Evolutionary conservation across 495 filamentous ascomycete species (phyloP).

Genomic region (Trypethelium eluteriae): DNA sequence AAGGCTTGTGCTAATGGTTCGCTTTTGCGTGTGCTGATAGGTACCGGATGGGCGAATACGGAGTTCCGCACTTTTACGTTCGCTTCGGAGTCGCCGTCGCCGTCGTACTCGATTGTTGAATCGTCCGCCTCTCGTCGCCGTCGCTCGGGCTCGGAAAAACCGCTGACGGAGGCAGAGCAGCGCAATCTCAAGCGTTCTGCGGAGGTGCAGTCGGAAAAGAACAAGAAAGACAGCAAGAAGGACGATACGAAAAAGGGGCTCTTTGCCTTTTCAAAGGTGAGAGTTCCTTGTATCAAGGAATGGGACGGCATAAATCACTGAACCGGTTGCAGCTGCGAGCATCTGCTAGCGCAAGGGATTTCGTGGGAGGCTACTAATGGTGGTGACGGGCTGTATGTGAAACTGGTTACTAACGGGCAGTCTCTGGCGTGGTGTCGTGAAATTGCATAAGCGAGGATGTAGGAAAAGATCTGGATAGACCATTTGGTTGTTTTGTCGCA

Average conservation of each 20-base stretch:
- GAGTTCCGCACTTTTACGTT: constrained; percentile 75
- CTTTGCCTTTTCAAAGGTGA: not conserved
- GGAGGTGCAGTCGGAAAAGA: constrained; percentile 10
- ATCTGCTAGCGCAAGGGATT: not conserved
- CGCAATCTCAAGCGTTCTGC: constrained; percentile 31
- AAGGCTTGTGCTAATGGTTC: not conserved
- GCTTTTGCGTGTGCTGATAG: constrained; percentile 27
- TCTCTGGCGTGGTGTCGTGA: too few species aligned
- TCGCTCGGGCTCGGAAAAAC: constrained; percentile 46
- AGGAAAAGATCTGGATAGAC: too few species aligned
- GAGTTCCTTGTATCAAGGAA: not conserved
- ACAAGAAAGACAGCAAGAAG: not conserved
- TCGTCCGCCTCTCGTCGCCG: constrained; percentile 53
- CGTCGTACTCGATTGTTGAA: constrained; percentile 52
- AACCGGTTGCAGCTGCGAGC: not conserved
- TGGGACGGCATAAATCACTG: not conserved
- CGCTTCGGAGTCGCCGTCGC: constrained; percentile 39
- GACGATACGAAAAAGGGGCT: not conserved
- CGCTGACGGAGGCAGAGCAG: constrained; percentile 40
- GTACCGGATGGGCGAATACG: constrained; percentile 79
- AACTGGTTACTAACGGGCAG: too few species aligned
- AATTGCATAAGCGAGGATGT: too few species aligned
- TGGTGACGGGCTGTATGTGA: too few species aligned
- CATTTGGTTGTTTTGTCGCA: too few species aligned
- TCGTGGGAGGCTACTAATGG: not conserved